A percentile compares a stretch with the other conserved stretches of the same genome.
Evolutionary conservation across 2,329 filamentous ascomycete species (phyloP).

Genomic region (Cercospora citrullina): DNA sequence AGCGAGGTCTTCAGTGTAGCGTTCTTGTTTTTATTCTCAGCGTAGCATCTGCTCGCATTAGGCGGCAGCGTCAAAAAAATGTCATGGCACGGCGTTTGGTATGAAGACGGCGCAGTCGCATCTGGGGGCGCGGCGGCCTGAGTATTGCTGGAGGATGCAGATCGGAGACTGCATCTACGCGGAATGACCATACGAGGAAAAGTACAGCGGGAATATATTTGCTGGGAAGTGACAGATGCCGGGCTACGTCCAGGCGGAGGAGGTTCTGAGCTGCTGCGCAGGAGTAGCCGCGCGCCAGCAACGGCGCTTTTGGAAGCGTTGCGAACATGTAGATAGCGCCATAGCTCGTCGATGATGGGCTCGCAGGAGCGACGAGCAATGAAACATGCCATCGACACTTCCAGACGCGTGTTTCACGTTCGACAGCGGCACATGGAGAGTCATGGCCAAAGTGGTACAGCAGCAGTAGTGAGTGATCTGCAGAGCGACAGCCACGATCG

Average conservation of each 20-base stretch:
- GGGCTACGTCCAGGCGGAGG: neutral
- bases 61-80: conserved; percentile 36
- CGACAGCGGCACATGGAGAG: neutral
- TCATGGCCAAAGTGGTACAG: neutral
- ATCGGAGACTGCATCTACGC: neutral
- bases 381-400: neutral
- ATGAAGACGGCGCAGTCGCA: conserved; percentile 1
- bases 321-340: conserved; percentile 13
- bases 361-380: neutral
- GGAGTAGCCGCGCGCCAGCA: conserved; percentile 2
- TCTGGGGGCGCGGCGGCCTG: neutral
- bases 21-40: conserved; percentile 31
- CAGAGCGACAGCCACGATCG: neutral
- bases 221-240: neutral
- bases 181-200: conserved; percentile 6
- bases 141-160: neutral
- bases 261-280: neutral
- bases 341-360: conserved; percentile 1
- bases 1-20: conserved; percentile 30
- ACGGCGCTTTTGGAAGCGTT: conserved; percentile 17
- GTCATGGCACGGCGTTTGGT: conserved; percentile 26
- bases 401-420: neutral
- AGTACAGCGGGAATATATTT: conserved; percentile 1
- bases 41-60: conserved; percentile 42
- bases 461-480: neutral